Base-by-base conservation (phyloP, 495 filamentous ascomycete species). In the Neurospora hispaniola region DNA sequence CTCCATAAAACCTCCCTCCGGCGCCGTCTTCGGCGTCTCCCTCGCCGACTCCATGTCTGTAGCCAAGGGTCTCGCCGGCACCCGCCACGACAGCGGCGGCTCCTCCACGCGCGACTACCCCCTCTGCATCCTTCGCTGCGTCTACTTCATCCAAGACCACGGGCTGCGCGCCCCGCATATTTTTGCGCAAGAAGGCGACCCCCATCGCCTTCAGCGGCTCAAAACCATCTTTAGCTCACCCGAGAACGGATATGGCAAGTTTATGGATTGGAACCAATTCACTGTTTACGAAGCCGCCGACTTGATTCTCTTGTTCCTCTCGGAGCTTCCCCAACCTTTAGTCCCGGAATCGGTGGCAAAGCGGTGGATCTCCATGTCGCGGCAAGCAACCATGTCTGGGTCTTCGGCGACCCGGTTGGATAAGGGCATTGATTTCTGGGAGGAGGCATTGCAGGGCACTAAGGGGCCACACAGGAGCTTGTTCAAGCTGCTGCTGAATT, bases 351-450 rank as follows among this genome's bases (percentile, higher is more conserved):
- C 75, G 0, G 75, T 81, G 12, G 81, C 75, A 18, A 82, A 81
- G 73, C 76, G 79, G 20, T 85, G 83, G 83, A 77, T 83, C 39
- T 48, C 77, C 44, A 74, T 85, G 39, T 83, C 82, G 40, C 76
- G 79, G 42, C 83, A 81, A 69, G 78, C 80, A 7, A 82, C 78
- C 40, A 62, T 80, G 23, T 54, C 76, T 1, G 79, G 79, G 41
- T 80, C 78, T 6, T 76, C 79, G 48, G 76, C 75, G 35, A 74
- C 77, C 46, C 75, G 83, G 18, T 72, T 83, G 0, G 84, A 85
- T 69, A 79, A 82, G 72, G 82, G 82, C 20, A 81, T 85, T 23
- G 82, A 84, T 59, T 85, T 85, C 59, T 85, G 84, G 84, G 84
- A 85, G 74, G 84, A 85, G 75, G 80, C 84, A 31, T 72, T 85